phyloP scores from a whole-genome alignment of 2,329 filamentous ascomycete species.

The Neodidymelliopsis sp. region DNA sequence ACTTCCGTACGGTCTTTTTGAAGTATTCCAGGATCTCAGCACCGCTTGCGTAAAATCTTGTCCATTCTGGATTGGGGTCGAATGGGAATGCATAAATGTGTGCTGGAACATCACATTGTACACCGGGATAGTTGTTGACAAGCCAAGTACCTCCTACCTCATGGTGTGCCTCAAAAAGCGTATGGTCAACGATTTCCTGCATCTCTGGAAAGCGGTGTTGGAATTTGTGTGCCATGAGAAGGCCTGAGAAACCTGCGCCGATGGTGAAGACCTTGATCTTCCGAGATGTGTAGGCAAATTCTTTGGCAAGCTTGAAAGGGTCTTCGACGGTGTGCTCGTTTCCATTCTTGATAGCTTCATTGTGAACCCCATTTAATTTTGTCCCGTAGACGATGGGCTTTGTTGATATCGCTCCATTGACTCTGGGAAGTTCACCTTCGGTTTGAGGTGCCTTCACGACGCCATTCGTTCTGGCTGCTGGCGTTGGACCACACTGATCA shows the following conservation, averaged over 20 bases:
- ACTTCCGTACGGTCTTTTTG: constrained; percentile 47
- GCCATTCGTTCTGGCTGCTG: neutral
- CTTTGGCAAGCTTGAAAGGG: constrained; percentile 27
- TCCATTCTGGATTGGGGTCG: constrained; percentile 53
- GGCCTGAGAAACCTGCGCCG: constrained; percentile 46
- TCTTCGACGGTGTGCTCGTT: constrained; percentile 11
- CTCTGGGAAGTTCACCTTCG: constrained; percentile 20
- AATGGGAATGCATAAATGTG: constrained; percentile 48
- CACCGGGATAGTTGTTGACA: constrained; percentile 48
- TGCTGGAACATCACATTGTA: constrained; percentile 46
- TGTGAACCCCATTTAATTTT: constrained; percentile 6
- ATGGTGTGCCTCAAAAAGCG: constrained; percentile 38
- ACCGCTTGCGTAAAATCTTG: constrained; percentile 48
- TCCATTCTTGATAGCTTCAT: constrained; percentile 2
- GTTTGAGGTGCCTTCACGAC: constrained; percentile 2
- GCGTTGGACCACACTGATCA: constrained; percentile 5
- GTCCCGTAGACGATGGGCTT: constrained; percentile 15
- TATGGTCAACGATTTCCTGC: constrained; percentile 32
- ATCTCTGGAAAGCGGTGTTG: constrained; percentile 40
- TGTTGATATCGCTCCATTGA: constrained; percentile 13
- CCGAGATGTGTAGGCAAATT: constrained; percentile 27
- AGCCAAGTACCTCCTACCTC: constrained; percentile 49
- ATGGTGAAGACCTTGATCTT: constrained; percentile 36
- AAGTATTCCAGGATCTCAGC: constrained; percentile 53
- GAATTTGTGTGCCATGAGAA: constrained; percentile 45